Percentiles rank a stretch among this genome's conserved stretches.
phyloP scores from a whole-genome alignment of 768 basidiomycete genomes.

The Trichaptum fuscoviolaceum region DNA sequence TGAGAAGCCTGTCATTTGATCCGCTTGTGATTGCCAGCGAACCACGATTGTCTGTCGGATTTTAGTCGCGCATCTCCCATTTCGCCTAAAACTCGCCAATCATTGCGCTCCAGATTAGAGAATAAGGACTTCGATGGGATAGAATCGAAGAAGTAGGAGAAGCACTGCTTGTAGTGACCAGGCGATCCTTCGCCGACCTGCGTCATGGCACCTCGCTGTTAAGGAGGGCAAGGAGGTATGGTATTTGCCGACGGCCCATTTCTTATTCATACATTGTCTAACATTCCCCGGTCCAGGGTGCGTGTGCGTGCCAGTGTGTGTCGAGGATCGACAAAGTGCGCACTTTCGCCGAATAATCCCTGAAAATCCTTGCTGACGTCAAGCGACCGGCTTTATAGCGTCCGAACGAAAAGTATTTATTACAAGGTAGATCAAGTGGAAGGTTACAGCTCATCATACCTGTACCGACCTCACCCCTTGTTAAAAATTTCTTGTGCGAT shows the following conservation, averaged over 20 bases:
- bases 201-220: neutral
- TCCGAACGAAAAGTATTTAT: neutral
- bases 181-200: neutral
- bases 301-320: neutral
- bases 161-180: neutral
- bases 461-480: no score
- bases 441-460: neutral
- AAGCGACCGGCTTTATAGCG: neutral
- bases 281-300: neutral
- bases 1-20: neutral
- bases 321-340: conserved; percentile 1
- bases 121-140: neutral
- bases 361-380: neutral
- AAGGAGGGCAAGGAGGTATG: neutral
- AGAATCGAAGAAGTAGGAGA: neutral
- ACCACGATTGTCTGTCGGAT: neutral
- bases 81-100: neutral
- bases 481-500: neutral
- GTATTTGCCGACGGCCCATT: neutral
- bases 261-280: neutral
- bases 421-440: neutral
- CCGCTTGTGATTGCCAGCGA: neutral
- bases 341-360: neutral
- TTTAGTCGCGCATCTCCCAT: neutral
- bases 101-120: neutral